A percentile compares a stretch with the other conserved stretches of the same genome.
Conservation (phyloP, 2,329 filamentous ascomycete genomes). For the Diaporthe caulivora region DNA sequence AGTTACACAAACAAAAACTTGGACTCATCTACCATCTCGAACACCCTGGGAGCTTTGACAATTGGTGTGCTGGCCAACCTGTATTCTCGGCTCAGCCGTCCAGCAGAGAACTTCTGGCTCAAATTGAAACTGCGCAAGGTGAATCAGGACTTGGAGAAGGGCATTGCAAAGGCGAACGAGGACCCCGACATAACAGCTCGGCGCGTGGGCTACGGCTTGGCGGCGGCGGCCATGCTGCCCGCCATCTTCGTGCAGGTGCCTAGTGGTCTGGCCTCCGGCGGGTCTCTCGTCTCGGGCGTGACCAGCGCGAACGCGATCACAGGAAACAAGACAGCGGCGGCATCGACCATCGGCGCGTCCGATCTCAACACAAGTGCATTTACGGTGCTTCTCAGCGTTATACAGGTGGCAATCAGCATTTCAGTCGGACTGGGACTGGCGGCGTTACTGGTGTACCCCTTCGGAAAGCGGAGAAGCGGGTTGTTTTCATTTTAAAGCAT, state of each 20-base stretch:
- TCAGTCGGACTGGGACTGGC: constrained; percentile 72
- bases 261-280: constrained; percentile 70
- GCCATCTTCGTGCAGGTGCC: constrained; percentile 84
- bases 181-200: constrained; percentile 46
- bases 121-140: constrained; percentile 55
- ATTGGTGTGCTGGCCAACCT: constrained; percentile 84
- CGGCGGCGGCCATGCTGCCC: constrained; percentile 86
- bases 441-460: constrained; percentile 66
- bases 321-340: constrained; percentile 52
- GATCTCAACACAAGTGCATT: constrained; percentile 61
- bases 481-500: constrained; percentile 63
- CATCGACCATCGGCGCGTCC: constrained; percentile 42
- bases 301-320: constrained; percentile 68
- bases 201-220: constrained; percentile 78
- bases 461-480: constrained; percentile 70
- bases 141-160: constrained; percentile 43
- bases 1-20: constrained; percentile 77
- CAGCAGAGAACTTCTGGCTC: constrained; percentile 67
- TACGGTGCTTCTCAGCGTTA: constrained; percentile 67
- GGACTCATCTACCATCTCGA: constrained; percentile 80
- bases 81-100: constrained; percentile 76
- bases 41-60: constrained; percentile 81
- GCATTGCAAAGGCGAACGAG: constrained; percentile 47
- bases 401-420: constrained; percentile 72
- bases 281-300: constrained; percentile 70